phyloP scores from a whole-genome alignment of 164 flowering plant genomes.

The Stephania japonica region DNA sequence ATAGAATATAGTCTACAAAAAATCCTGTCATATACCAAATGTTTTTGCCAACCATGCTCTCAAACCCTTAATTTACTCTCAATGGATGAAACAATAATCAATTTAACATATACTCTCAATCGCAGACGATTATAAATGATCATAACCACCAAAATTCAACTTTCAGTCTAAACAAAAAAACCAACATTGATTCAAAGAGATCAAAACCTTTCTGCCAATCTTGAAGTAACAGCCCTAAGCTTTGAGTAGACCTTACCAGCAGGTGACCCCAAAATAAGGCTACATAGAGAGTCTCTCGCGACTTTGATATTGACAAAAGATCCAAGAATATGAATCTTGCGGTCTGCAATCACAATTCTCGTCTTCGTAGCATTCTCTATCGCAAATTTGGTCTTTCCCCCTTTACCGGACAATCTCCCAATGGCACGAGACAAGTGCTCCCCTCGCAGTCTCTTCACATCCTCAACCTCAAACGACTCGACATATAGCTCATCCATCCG shows the following conservation, averaged over 20 bases:
- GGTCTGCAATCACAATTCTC: conserved; percentile 8
- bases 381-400: conserved; percentile 34
- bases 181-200: background rate
- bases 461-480: conserved; percentile 35
- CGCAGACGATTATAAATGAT: background rate
- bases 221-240: conserved; percentile 18
- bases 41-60: background rate
- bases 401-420: conserved; percentile 35
- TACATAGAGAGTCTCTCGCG: conserved; percentile 31
- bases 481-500: conserved; percentile 32
- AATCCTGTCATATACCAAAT: background rate
- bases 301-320: conserved; percentile 32
- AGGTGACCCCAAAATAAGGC: conserved; percentile 34
- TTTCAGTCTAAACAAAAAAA: background rate
- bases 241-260: conserved; percentile 39
- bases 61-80: background rate
- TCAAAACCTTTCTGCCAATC: conserved; percentile 5
- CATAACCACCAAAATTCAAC: background rate
- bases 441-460: conserved; percentile 33
- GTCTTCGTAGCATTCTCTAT: conserved; percentile 34
- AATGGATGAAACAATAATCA: background rate
- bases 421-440: conserved; percentile 39
- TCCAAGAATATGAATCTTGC: conserved; percentile 29
- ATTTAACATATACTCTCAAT: background rate
- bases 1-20: background rate